Evolutionary conservation across 2,329 filamentous ascomycete species (phyloP).

Genomic region (Penicillium sp.): DNA sequence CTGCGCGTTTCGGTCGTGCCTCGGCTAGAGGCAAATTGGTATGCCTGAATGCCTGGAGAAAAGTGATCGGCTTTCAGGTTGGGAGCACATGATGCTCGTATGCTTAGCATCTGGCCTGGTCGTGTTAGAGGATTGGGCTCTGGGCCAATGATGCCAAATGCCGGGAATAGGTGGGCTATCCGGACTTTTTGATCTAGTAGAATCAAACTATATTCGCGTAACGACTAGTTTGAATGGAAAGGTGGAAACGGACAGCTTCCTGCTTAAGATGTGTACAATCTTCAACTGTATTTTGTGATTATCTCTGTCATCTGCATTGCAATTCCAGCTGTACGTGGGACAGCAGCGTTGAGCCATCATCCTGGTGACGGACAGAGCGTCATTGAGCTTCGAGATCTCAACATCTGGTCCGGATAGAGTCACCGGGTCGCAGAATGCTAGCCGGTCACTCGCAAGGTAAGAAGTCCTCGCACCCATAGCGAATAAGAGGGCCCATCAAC

Average conservation of each 20-base stretch:
- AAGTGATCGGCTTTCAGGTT: constrained; percentile 4
- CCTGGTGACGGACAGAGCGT: background rate
- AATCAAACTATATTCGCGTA: background rate
- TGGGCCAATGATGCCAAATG: constrained; percentile 6
- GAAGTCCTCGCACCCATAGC: background rate
- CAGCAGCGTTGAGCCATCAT: constrained; percentile 10
- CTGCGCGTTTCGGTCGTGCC: constrained; percentile 5
- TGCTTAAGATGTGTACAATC: background rate
- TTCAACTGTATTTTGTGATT: background rate
- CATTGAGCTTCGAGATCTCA: background rate
- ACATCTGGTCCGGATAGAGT: background rate
- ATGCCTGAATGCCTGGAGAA: background rate
- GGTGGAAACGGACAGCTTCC: background rate
- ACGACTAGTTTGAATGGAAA: background rate
- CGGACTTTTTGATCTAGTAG: background rate
- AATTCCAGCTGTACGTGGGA: constrained; percentile 12
- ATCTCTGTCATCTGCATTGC: constrained; percentile 11
- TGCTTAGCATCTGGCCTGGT: constrained; percentile 19
- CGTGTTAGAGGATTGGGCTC: constrained; percentile 18
- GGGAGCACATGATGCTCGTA: constrained; percentile 15
- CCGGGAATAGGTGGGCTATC: background rate
- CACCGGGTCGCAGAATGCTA: background rate
- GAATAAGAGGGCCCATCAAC: background rate
- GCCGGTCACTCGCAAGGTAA: background rate
- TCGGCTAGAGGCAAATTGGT: constrained; percentile 6